Percentiles rank a stretch among this genome's conserved stretches.
These are phyloP conservation scores for Aspergillus conjunctus DNA, from an alignment of 495 filamentous ascomycete genomes.

Conservation along the genomic window DNA sequence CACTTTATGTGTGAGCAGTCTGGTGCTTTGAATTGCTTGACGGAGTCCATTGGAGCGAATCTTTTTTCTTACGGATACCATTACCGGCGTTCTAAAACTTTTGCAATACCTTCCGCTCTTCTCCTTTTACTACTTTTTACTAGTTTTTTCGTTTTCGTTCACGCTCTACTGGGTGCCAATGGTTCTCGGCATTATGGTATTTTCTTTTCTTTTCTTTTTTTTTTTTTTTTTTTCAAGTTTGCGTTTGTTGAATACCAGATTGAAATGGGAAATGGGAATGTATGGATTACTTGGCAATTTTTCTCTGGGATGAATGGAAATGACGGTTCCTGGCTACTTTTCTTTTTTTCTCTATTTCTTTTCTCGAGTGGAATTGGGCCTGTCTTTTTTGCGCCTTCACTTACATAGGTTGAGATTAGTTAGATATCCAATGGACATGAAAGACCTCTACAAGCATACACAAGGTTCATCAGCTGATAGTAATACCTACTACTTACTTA, in stretches of 20 bases:
- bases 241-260: conserved; percentile 18
- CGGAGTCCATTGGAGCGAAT: conserved; percentile 1
- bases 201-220: conserved; percentile 20
- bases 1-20: neutral
- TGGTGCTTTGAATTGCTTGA: neutral
- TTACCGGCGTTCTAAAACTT: conserved; percentile 9
- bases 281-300: conserved; percentile 16
- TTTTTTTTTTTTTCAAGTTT: conserved; percentile 22
- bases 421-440: conserved; percentile 24
- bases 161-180: conserved; percentile 4
- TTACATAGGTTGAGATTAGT: conserved; percentile 12
- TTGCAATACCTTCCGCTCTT: neutral
- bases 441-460: neutral
- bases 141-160: conserved; percentile 8
- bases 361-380: neutral
- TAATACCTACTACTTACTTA: too few species aligned
- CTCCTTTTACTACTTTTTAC: conserved; percentile 6
- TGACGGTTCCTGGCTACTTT: conserved; percentile 21
- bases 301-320: conserved; percentile 15
- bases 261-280: conserved; percentile 18
- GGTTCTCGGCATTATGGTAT: conserved; percentile 8
- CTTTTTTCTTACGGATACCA: conserved; percentile 16
- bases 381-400: neutral
- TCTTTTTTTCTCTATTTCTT: conserved; percentile 19
- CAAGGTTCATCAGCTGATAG: too few species aligned